Evolutionary conservation across 2,329 filamentous ascomycete species (phyloP), one percentile per base, ranked within the genome.

Genomic region (Byssothecium circinans): DNA sequence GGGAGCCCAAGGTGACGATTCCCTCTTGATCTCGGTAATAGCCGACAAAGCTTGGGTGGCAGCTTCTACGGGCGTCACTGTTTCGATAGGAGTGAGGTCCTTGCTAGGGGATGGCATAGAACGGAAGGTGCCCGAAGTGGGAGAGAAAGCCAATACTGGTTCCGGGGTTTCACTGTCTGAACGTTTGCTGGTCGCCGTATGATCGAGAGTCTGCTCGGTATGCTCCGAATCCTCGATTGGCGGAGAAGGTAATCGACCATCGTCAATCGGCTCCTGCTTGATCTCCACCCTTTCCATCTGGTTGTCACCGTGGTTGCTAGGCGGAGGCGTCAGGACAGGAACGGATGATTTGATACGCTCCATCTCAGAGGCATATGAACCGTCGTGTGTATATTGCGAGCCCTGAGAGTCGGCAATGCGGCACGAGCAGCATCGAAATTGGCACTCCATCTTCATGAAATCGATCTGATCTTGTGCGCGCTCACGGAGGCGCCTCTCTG

Each of bases 401-500:
- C 71, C 58, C 37, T 69, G 60, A 39, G 64, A 61, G 54, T 71
- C 65, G 10, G 68, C 67, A 57, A 72, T 67, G 52, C 61, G 79
- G 63, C 84, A 86, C 1, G 80, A 75, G 72, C 87, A 89, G 69
- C 81, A 83, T 38, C 80, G 78, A 54, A 91, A 79, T 41, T 83
- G 78, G 66, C 86, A 90, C 67, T 92, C 88, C 45, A 87, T 80
- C 62, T 88, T 82, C 65, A 91, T 76, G 68, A 89, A 91, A 25
- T 91, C 86, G 39, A 90, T 78, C 62, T 87, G 82, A 50, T 90
- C 87, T 53, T 86, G 78, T 0, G 87, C 86, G 7, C 86, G 81
- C 52, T 87, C 79, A 8, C 87, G 85, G 45, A 85, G 78, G 62
- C 72, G 81, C 69, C 72, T 75, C 63, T 85, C 81, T 23, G 67